Conservation (phyloP, 148 eudicot species). For the Amaranthus cruentus region DNA sequence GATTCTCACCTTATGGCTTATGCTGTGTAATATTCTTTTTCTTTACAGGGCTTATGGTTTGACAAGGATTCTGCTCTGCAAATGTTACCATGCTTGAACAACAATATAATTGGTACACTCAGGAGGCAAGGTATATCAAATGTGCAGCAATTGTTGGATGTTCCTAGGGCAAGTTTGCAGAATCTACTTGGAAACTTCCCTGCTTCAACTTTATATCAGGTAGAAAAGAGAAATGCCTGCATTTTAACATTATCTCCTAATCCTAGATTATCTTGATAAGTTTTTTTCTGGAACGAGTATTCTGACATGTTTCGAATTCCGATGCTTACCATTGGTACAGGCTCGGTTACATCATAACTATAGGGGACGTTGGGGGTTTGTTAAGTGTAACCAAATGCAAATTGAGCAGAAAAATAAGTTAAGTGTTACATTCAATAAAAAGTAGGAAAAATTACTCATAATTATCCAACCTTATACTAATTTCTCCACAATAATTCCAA, state of each 20-base stretch:
- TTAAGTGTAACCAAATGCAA: neutral
- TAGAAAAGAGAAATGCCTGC: constrained; percentile 7
- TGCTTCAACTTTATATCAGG: constrained; percentile 60
- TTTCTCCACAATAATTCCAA: too few species aligned
- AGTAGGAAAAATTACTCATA: neutral
- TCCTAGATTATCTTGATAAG: neutral
- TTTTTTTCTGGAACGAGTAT: neutral
- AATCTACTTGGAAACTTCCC: constrained; percentile 43
- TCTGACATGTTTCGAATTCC: neutral
- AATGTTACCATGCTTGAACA: constrained; percentile 84
- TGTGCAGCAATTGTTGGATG: constrained; percentile 66
- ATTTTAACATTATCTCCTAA: neutral
- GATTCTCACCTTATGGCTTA: too few species aligned
- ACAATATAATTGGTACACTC: constrained; percentile 47
- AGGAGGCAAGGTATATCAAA: constrained; percentile 46
- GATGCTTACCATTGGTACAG: neutral
- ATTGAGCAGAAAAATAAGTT: neutral
- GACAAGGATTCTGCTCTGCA: constrained; percentile 58
- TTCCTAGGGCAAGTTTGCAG: constrained; percentile 47
- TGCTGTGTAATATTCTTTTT: neutral
- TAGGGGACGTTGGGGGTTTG: neutral
- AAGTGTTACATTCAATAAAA: neutral
- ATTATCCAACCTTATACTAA: too few species aligned
- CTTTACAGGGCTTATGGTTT: constrained; percentile 77
- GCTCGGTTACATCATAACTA: neutral